A percentile compares a stretch with the other conserved stretches of the same genome.
Evolutionary conservation across 208 protist genomes (phyloP).

Genomic region (Leishmania aethiopica): DNA sequence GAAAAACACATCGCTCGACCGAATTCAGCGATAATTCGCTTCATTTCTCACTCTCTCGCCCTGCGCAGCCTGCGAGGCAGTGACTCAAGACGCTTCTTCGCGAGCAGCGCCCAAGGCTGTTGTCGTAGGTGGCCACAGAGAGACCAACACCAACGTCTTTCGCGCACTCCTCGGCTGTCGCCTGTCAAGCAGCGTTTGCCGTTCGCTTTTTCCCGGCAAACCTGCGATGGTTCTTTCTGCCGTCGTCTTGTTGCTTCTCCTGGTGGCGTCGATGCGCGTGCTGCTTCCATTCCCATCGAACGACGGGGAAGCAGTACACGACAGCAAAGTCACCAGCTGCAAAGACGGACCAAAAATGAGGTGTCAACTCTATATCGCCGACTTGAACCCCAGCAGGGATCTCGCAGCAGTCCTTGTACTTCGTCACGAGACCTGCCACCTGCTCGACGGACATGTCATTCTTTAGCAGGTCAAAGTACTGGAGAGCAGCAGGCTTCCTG

Average conservation of each 20-base stretch:
- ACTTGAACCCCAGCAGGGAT: slow-evolving; percentile 45
- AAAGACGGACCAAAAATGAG: slow-evolving; percentile 73
- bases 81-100: neutral
- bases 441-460: slow-evolving; percentile 42
- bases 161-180: neutral
- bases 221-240: neutral
- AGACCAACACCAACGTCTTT: neutral
- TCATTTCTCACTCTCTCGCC: neutral
- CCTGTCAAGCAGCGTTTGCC: neutral
- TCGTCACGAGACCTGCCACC: slow-evolving; percentile 45
- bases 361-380: slow-evolving; percentile 38
- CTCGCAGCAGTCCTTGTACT: slow-evolving; percentile 38
- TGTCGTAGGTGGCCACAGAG: neutral
- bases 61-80: neutral
- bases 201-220: slow-evolving; percentile 21
- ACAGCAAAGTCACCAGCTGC: slow-evolving; percentile 51
- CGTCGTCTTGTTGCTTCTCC: neutral
- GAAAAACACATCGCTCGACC: neutral
- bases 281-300: slow-evolving; percentile 40
- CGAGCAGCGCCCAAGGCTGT: too few species aligned
- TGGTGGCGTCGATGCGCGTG: neutral
- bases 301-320: slow-evolving; percentile 64
- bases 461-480: slow-evolving; percentile 49
- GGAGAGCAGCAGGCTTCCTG: slow-evolving; percentile 27
- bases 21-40: neutral